Conservation (phyloP, 306 rosid species). For the Neltuma alba region DNA sequence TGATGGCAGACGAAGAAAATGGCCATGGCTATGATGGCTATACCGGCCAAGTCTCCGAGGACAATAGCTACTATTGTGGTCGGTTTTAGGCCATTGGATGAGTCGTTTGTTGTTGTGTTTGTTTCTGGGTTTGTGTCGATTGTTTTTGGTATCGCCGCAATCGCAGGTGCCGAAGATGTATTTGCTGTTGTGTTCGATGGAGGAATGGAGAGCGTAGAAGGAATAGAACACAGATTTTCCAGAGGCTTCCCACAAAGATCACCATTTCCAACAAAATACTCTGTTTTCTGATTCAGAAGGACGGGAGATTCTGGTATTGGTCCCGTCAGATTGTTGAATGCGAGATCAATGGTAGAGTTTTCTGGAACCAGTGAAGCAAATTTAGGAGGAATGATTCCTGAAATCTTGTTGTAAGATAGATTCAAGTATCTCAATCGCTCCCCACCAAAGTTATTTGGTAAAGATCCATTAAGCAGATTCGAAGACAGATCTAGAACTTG, state of each 20-base stretch:
- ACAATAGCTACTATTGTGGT: background rate
- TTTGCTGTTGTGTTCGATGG: constrained; percentile 44
- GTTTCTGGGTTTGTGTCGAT: constrained; percentile 51
- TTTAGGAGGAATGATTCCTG: constrained; percentile 60
- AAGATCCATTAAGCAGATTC: constrained; percentile 75
- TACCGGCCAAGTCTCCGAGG: background rate
- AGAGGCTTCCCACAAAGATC: constrained; percentile 88
- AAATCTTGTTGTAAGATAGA: constrained; percentile 82
- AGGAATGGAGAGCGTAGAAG: constrained; percentile 59
- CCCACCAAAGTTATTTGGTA: constrained; percentile 65
- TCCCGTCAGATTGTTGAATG: constrained; percentile 85
- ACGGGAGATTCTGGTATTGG: constrained; percentile 62
- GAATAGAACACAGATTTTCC: constrained; percentile 69
- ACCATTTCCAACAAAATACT: constrained; percentile 62
- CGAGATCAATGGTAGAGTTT: constrained; percentile 79
- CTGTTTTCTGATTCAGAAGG: constrained; percentile 60
- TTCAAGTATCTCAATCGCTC: constrained; percentile 64
- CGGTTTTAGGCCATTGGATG: background rate
- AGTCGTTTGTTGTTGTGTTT: background rate
- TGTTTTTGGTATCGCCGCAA: constrained; percentile 89
- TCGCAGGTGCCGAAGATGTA: constrained; percentile 62
- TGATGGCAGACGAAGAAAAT: background rate
- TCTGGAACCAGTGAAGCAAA: constrained; percentile 51
- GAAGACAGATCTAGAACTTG: constrained; percentile 86
- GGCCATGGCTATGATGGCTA: background rate